phyloP scores from a whole-genome alignment of 139 green algal genomes.

The Chlamydomonas schloesseri region DNA sequence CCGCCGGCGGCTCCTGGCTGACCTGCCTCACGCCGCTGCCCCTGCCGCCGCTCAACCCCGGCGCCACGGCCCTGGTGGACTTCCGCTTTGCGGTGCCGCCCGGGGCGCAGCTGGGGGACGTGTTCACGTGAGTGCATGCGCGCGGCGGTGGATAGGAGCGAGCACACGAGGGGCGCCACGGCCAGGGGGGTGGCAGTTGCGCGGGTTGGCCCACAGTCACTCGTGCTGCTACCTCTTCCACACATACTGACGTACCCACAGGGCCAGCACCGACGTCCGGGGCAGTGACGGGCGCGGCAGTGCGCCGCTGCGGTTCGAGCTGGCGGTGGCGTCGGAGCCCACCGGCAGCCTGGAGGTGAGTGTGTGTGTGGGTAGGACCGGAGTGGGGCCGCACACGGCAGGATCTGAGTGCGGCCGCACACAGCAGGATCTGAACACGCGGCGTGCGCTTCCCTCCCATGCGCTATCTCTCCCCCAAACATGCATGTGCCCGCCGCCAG shows the following conservation, averaged over 20 bases:
- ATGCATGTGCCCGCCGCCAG: neutral
- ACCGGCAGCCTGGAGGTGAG: constrained; percentile 9
- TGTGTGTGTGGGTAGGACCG: too few species aligned
- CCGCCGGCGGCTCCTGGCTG: neutral
- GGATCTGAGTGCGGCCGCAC: too few species aligned
- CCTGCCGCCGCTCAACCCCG: neutral
- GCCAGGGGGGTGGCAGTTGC: too few species aligned
- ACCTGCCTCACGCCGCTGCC: neutral
- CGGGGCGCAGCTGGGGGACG: neutral
- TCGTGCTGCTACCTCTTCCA: too few species aligned
- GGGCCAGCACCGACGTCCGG: neutral
- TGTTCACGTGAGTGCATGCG: neutral
- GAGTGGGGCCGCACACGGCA: too few species aligned
- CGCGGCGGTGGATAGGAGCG: too few species aligned
- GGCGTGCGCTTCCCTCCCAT: too few species aligned
- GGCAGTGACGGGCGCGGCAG: neutral
- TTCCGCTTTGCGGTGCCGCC: neutral
- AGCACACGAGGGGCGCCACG: too few species aligned
- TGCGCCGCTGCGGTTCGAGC: neutral
- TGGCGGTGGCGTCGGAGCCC: constrained; percentile 18
- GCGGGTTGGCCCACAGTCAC: too few species aligned
- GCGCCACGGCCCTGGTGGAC: neutral
- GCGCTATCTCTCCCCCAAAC: too few species aligned
- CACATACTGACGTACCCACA: too few species aligned
- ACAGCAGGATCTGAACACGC: too few species aligned